Conservation (phyloP, 306 rosid genomes). For the Vigna radiata region DNA sequence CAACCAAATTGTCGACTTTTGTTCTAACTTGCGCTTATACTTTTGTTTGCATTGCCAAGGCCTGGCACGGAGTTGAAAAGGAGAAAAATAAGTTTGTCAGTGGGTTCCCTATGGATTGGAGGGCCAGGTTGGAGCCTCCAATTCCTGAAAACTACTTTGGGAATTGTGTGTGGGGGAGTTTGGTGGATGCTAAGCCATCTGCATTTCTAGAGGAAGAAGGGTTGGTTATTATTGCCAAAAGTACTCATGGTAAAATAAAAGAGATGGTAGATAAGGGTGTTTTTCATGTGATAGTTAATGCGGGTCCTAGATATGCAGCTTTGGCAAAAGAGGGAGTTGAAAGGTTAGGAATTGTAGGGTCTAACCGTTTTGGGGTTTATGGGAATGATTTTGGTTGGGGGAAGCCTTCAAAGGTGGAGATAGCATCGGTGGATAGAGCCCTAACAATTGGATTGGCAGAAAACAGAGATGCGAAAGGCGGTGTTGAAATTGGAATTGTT, state of each 20-base stretch:
- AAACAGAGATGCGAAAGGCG: constrained; percentile 33
- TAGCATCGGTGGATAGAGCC: constrained; percentile 39
- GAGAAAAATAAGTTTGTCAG: not conserved
- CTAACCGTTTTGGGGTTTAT: constrained; percentile 53
- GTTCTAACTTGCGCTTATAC: constrained; percentile 44
- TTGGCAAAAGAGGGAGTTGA: not conserved
- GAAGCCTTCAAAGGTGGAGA: constrained; percentile 53
- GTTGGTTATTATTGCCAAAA: constrained; percentile 17
- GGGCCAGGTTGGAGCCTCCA: constrained; percentile 25
- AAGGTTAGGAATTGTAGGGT: constrained; percentile 45
- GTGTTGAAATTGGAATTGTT: constrained; percentile 43
- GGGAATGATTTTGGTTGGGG: constrained; percentile 63
- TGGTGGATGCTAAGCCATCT: not conserved
- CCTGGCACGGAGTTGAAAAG: not conserved
- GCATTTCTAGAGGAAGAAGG: constrained; percentile 29
- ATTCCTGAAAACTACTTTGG: constrained; percentile 42
- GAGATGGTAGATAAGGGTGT: constrained; percentile 6
- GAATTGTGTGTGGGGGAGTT: constrained; percentile 13
- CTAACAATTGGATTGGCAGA: constrained; percentile 42
- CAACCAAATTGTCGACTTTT: constrained; percentile 49
- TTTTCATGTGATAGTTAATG: not conserved
- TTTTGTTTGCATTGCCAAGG: constrained; percentile 40
- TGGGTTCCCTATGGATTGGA: constrained; percentile 31
- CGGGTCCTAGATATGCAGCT: no score
- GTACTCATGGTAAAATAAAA: not conserved